These are phyloP conservation scores for Nigrograna mackinnonii DNA, from an alignment of 2,329 filamentous ascomycete species.

Conservation along the genomic window DNA sequence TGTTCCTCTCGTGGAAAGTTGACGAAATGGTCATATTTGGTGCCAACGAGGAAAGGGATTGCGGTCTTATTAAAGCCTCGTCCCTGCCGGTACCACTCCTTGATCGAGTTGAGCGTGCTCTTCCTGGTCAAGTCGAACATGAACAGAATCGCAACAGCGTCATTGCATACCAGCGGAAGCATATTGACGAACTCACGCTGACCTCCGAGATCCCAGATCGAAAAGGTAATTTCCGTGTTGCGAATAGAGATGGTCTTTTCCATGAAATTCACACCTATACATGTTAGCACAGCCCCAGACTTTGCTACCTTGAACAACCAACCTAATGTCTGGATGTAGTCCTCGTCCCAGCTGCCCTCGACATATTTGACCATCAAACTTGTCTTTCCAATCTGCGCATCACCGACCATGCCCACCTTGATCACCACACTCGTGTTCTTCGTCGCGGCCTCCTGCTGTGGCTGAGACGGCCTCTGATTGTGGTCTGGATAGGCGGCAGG, in stretches of 20 bases:
- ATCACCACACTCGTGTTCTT: conserved; percentile 79
- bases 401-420: conserved; percentile 99
- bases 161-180: conserved; percentile 98
- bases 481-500: conserved; percentile 52
- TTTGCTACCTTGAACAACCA: conserved; percentile 22
- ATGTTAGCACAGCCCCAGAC: conserved; percentile 14
- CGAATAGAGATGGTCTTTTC: conserved; percentile 99
- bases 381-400: conserved; percentile 98
- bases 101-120: conserved; percentile 98
- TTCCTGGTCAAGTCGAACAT: conserved; percentile 99
- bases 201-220: conserved; percentile 97
- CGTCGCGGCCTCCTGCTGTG: conserved; percentile 43
- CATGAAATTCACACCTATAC: conserved; percentile 96
- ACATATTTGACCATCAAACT: conserved; percentile 99
- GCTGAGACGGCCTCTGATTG: conserved; percentile 46
- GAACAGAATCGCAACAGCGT: conserved; percentile 97
- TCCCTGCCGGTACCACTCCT: conserved; percentile 98
- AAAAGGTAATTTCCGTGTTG: conserved; percentile 99
- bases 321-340: conserved; percentile 97
- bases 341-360: conserved; percentile 98
- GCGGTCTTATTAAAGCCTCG: conserved; percentile 99
- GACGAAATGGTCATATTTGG: conserved; percentile 99
- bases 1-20: conserved; percentile 98
- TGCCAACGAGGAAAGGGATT: conserved; percentile 96
- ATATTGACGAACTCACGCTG: conserved; percentile 99